Evolutionary conservation across 2,329 filamentous ascomycete species (phyloP), one percentile per base, ranked within the genome.

Genomic region (Hypocrella siamensis): DNA sequence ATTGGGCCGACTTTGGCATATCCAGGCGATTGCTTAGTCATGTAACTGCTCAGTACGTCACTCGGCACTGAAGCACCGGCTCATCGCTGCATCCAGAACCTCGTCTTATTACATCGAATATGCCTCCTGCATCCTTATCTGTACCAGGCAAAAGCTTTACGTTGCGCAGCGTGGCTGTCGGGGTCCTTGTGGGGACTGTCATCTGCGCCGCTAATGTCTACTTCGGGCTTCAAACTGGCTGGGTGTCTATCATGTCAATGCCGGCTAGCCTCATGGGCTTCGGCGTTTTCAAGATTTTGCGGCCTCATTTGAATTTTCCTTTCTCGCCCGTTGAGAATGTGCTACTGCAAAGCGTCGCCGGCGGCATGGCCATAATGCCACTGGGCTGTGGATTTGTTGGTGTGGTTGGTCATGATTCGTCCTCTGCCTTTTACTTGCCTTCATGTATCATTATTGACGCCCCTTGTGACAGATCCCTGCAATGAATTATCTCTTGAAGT

Each of bases 171-270:
- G 66, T 96, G 25, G 49, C 74, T 5, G 83, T 82, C 18, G 90
- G 90, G 12, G 63, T 93, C 5, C 60, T 71, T 4, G 90, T 98
- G 40, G 90, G 90, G 26, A 72, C 90, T 4, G 64, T 96, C 34
- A 93, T 96, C 47, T 90, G 82, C 49, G 93, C 93, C 52, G 92
- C 83, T 32, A 98, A 98, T 51, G 94, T 92, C 64, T 98, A 96
- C 55, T 98, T 98, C 52, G 90, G 90, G n/a, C 64, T 98, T 19
- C 90, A 96, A 58, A 92, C 83, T 18, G 62, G 63, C 39, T 69
- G 63, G 64, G 62, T 72, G 27, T 72, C 77, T 46, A 82, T 83
- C 42, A 96, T 98, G 90, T 82, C 84, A 12, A 94, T 98, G 85
- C 90, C 90, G 0, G 82, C 85, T 2, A 90, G 85, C 16, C 62